phyloP scores from a whole-genome alignment of 441 rosid genomes.

The Heliophila coronopifolia region DNA sequence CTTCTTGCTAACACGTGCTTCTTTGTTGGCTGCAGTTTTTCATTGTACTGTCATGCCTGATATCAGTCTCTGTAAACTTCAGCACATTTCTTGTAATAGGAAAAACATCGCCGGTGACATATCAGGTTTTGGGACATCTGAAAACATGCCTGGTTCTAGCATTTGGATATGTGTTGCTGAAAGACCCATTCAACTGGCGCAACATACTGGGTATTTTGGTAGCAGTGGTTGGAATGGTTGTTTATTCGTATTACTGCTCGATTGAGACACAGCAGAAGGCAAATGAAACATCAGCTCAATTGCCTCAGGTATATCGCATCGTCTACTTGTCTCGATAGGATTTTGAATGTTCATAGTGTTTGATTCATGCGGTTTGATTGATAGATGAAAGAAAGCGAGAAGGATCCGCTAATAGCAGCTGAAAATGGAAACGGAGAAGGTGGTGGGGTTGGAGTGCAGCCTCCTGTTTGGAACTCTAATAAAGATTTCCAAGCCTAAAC shows the following conservation, averaged over 20 bases:
- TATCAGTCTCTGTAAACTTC: conserved; percentile 96
- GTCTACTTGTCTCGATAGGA: neutral
- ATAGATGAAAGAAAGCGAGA: conserved; percentile 77
- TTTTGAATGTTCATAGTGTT: no score
- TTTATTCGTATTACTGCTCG: conserved; percentile 75
- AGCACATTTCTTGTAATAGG: conserved; percentile 96
- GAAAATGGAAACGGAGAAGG: conserved; percentile 62
- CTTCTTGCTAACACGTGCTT: conserved; percentile 16
- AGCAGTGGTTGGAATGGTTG: conserved; percentile 80
- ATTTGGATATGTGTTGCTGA: conserved; percentile 81
- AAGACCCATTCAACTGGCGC: conserved; percentile 92
- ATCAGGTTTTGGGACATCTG: conserved; percentile 94
- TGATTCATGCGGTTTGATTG: no score
- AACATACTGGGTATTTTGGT: conserved; percentile 85
- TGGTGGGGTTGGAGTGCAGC: conserved; percentile 29
- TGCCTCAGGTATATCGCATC: conserved; percentile 56
- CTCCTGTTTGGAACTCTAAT: conserved; percentile 76
- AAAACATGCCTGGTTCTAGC: conserved; percentile 96
- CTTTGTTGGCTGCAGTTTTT: conserved; percentile 68
- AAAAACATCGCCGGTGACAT: conserved; percentile 97
- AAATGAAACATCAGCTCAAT: conserved; percentile 50
- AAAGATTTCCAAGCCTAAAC: conserved; percentile 81
- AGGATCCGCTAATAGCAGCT: conserved; percentile 65
- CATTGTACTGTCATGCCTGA: conserved; percentile 90
- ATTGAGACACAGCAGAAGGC: conserved; percentile 78